Evolutionary conservation across 371 early-diverging fungal species (phyloP), one percentile per base, ranked within the genome.

Genomic region (Globomyces sp.): DNA sequence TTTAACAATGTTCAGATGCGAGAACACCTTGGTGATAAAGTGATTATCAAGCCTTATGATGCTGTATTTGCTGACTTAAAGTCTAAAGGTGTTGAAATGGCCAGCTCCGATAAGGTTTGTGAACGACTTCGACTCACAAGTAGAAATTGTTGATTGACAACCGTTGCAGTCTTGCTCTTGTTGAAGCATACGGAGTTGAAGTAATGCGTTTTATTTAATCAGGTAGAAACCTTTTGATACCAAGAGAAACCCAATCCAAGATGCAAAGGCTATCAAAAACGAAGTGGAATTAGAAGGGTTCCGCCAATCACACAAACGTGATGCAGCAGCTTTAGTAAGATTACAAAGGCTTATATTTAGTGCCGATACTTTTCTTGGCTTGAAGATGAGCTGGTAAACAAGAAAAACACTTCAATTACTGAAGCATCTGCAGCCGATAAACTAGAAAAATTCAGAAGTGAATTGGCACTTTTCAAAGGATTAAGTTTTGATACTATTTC

Each of bases 401-500:
- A 78, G 45, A 72, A 71, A 44, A 78, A 75, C 60, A 60, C 68
- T 39, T 70, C 76, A 34, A 73, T 83, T 43, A 82, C 85, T 37
- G 85, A 86, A 63, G 85, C 77, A 8, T 92, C 90, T 10, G 96
- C 89, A 2, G 91, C 94, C 1, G 86, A 87, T 58, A 85, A 88
- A 63, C 82, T 97, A 9, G 89, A 88, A 69, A 69, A 73, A 66
- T 80, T 90, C 68, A 89, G 97, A 51, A 71, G 82, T 39, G 83
- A 85, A 67, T 87, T 90, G 68, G 71, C 73, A 36, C 76, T 87
- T 68, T 92, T 90, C 76, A 90, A 94, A 42, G 94, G 94, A 0
- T 88, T 95, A 13, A 94, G 95, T 52, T 99, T 99, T 71, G 96
- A 92, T 71, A 99, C 99, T 11, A 99, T 99, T 68, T 95, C 96